A percentile compares a stretch with the other conserved stretches of the same genome.
phyloP scores from a whole-genome alignment of 805 yeast genomes.

The Wickerhamiella vanderwaltii region DNA sequence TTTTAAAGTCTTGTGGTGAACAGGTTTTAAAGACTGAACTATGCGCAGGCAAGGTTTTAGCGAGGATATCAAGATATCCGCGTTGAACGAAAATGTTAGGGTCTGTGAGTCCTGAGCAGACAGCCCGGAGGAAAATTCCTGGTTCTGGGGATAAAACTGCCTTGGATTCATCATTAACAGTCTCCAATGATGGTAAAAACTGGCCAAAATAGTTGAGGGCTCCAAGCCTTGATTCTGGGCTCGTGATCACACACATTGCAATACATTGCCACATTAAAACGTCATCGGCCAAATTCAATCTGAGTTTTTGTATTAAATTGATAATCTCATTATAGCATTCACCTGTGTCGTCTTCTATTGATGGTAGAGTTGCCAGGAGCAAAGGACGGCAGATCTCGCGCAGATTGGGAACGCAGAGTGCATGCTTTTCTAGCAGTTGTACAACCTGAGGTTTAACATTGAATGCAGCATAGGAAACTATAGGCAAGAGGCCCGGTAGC shows the following conservation, averaged over 20 bases:
- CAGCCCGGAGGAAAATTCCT: conserved; percentile 63
- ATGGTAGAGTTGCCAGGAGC: conserved; percentile 64
- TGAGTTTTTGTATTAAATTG: conserved; percentile 47
- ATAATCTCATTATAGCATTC: conserved; percentile 61
- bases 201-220: conserved; percentile 65
- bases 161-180: conserved; percentile 12
- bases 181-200: conserved; percentile 41
- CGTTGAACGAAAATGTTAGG: conserved; percentile 64
- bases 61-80: conserved; percentile 74
- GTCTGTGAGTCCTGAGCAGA: conserved; percentile 56
- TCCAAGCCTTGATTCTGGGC: conserved; percentile 72
- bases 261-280: conserved; percentile 77
- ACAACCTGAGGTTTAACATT: conserved; percentile 73
- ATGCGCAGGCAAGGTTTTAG: conserved; percentile 52
- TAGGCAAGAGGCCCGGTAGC: conserved; percentile 88
- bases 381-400: conserved; percentile 54
- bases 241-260: conserved; percentile 60
- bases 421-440: conserved; percentile 42
- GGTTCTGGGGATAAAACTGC: conserved; percentile 64
- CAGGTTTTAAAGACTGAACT: conserved; percentile 39
- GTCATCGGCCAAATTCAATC: conserved; percentile 47
- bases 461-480: conserved; percentile 79
- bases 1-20: conserved; percentile 41
- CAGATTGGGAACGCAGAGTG: conserved; percentile 44
- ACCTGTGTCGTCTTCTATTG: conserved; percentile 83